Evolutionary conservation across 345 rosid species (phyloP), one percentile per base, ranked within the genome.

Genomic region (Capsella bursapastoris): DNA sequence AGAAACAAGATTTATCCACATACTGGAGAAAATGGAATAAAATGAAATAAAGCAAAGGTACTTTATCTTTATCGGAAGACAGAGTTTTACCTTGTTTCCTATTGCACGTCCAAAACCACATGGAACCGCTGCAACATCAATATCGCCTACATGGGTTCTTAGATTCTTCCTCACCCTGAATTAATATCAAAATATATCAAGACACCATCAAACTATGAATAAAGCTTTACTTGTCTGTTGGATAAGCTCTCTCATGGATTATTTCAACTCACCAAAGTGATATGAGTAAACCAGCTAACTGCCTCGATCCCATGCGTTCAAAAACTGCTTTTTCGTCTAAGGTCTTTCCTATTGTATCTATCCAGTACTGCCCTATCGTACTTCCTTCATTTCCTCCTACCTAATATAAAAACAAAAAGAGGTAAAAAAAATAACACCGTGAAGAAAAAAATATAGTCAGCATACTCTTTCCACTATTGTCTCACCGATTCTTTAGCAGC

Each of bases 401-500:
- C 99, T 95, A 85, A 78, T 83, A 73, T 78, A 29, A 38, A 73
- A 65, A 77, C 61, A 65, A 14, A 68, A 74, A 1, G 62, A 71
- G 64, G 48, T 78, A 65, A 37, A 29, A 22, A 48, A 52, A 22
- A 29, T 38, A 34, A 43, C 29, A 29, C 27, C 6, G 13, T 9
- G 61, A 29, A 10, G 3, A n/a, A 55, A 40, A 11, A 45, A 5
- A 31, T 25, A 9, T 56, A 3, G 68, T 48, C 57, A 62, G 50
- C 1, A 3, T 4, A 16, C 1, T 15, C 7, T 44, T 58, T 69
- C 34, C 28, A 57, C 50, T 57, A 49, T 16, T 44, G 56, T 75
- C 98, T 86, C 85, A 96, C 99, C 59, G 99, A 86, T 88, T 96
- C 99, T 84, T 92, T 96, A 38, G 99, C 99, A 4, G 99, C 99